Base-by-base conservation (phyloP, 2,329 filamentous ascomycete species). In the Aschersonia sp. region DNA sequence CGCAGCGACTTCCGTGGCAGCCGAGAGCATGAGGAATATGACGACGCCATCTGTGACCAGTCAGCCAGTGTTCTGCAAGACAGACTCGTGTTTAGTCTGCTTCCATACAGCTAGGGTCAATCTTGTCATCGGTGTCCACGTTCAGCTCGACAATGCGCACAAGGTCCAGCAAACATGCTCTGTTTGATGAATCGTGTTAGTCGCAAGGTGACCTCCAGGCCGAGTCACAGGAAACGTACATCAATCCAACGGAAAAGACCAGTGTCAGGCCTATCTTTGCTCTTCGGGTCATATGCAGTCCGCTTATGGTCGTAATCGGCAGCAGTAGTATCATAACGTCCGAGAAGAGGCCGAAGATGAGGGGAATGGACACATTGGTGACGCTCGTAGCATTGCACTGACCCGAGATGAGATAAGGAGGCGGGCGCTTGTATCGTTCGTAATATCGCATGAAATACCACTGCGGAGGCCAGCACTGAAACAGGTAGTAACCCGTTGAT, bases 361-460 rank as follows among this genome's bases (percentile, higher is more conserved):
- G 41, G 30, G 45, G 45, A 8, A 47, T 42, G 6, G 45, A 47
- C 9, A 47, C 45, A 22, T 47, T 42, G 6, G 30, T 47, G 22
- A 43, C 41, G 9, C 37, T 47, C 11, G 45, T 47, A 5, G 45
- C 45, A 14, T 47, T 43, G 39, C 45, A 47, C 40, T 47, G 45
- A 12, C 45, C 45, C 5, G 45, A 8, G 37, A 47, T 42, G 22
- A 39, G 45, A 47, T 47, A 47, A 8, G 45, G 45, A 7, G 45
- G 41, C 6, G 45, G 45, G 6, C 45, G 45, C 7, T 43, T 31
- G 30, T 42, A 47, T 22, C 39, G 14, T 8, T 42, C 29, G 30
- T 47, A 47, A 30, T 47, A 47, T 37, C 41, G 45, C 45, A 47
- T 42, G 40, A 47, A 47, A 29, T 47, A 47, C 37, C 40, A 47